Base-by-base conservation (phyloP, 129 eudicot genomes). In the Gnaphalium uliginosum region DNA sequence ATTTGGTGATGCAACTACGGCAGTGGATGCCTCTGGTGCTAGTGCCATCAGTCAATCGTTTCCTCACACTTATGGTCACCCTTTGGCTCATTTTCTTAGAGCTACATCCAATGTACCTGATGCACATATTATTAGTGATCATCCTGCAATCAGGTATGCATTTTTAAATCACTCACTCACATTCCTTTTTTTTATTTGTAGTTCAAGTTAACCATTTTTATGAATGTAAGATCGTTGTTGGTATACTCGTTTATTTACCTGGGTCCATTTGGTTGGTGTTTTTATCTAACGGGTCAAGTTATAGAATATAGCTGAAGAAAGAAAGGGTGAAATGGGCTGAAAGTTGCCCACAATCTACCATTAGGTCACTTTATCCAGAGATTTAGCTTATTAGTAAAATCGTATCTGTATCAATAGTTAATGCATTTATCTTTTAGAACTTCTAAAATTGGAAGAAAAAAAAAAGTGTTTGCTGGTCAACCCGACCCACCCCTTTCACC, bases 51-150 rank as follows among this genome's bases (percentile, higher is more conserved):
- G 94, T 71, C 82, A 90, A 51, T 85, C 89, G 22, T 95, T 89
- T 84, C 99, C 99, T 66, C 92, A 87, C 86, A 95, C 97, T 65
- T 95, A 85, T 72, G 96, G 99, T 51, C 97, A 95, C 56, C 97
- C 94, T 24, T 77, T 95, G 83, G 97, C 94, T 43, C 99, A 95
- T 62, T 95, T 95, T 81, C 90, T 95, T 70, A 91, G 94, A 77
- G 92, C 92, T 26, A 95, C 89, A 53, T 92, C 97, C 61, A 89
- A 79, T 79, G 99, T 89, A 69, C 86, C 92, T 3, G 96, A 85
- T 79, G 99, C 97, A 50, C 93, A 95, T 66, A 86, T 95, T 6
- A 95, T 95, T 27, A 89, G 83, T 8, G 85, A 91, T 32, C 99
- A 87, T 64, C 97, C 99, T 35, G 84, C 96, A 72, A 79, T 89